Percentiles rank a stretch among this genome's conserved stretches.
Conservation (phyloP, 768 basidiomycete genomes). For the Lepiota venenata region DNA sequence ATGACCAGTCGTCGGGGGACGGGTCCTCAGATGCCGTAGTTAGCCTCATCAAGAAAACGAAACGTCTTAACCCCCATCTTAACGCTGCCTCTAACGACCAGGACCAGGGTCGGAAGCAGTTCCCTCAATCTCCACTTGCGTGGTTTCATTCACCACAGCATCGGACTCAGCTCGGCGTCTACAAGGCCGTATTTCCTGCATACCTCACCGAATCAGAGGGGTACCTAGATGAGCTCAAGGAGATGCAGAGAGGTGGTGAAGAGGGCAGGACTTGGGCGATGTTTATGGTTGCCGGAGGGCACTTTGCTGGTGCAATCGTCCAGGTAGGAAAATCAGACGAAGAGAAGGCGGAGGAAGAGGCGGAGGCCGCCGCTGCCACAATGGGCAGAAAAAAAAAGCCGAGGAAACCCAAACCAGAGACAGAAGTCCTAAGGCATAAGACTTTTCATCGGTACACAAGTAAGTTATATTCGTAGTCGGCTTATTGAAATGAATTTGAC, state of each 20-base stretch:
- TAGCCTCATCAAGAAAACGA: slow-evolving; percentile 62
- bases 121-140: slow-evolving; percentile 62
- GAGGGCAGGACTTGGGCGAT: slow-evolving; percentile 83
- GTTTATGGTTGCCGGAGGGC: slow-evolving; percentile 97
- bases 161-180: slow-evolving; percentile 87
- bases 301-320: slow-evolving; percentile 92
- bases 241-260: slow-evolving; percentile 53
- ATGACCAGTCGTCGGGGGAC: slow-evolving; percentile 33
- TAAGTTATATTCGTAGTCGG: slow-evolving; percentile 36
- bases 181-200: slow-evolving; percentile 68
- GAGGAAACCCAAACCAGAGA: slow-evolving; percentile 70
- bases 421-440: slow-evolving; percentile 84
- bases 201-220: slow-evolving; percentile 34
- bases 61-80: slow-evolving; percentile 27
- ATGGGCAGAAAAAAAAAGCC: slow-evolving; percentile 49
- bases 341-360: slow-evolving; percentile 36
- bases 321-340: slow-evolving; percentile 57
- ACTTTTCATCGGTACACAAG: slow-evolving; percentile 99
- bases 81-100: slow-evolving; percentile 44
- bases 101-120: slow-evolving; percentile 16
- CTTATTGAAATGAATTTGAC: not conserved
- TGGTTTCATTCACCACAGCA: slow-evolving; percentile 87
- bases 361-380: slow-evolving; percentile 35
- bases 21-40: slow-evolving; percentile 66
- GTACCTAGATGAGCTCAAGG: slow-evolving; percentile 59